These are phyloP conservation scores for Citrullus mucosospermus DNA, from an alignment of 306 rosid genomes.

Conservation along the genomic window DNA sequence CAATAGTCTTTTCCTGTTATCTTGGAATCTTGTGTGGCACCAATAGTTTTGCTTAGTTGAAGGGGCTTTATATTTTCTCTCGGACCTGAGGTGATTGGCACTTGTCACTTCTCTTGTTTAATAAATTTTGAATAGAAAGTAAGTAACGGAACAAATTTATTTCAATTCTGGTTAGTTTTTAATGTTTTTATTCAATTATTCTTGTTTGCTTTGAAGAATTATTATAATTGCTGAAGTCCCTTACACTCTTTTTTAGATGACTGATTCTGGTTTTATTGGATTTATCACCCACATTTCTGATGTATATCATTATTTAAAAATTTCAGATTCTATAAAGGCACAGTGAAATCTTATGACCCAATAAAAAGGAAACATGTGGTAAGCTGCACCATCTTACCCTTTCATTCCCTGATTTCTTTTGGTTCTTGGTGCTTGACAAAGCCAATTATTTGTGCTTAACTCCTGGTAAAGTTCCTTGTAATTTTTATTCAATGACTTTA, in stretches of 20 bases:
- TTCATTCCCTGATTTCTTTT: constrained; percentile 6
- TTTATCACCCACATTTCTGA: neutral
- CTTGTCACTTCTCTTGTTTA: neutral
- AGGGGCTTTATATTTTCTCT: neutral
- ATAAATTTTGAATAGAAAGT: neutral
- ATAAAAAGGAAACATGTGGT: constrained; percentile 87
- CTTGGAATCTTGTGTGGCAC: neutral
- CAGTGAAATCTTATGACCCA: constrained; percentile 72
- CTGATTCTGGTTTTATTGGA: constrained; percentile 5
- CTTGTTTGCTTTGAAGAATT: neutral
- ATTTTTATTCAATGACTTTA: constrained; percentile 1
- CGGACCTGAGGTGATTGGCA: neutral
- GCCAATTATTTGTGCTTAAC: neutral
- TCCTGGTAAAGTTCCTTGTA: constrained; percentile 3
- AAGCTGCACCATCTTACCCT: constrained; percentile 26
- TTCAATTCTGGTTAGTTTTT: neutral
- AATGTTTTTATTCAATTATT: neutral
- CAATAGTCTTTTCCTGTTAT: neutral
- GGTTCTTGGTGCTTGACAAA: neutral
- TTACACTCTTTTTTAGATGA: neutral
- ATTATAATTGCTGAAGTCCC: neutral
- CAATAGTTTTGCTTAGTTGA: neutral
- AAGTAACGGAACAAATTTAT: neutral
- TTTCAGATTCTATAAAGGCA: constrained; percentile 81
- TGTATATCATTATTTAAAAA: constrained; percentile 11